A percentile compares a stretch with the other conserved stretches of the same genome.
Conservation (phyloP, 768 basidiomycete genomes). For the Kwoniella dejecticola region DNA sequence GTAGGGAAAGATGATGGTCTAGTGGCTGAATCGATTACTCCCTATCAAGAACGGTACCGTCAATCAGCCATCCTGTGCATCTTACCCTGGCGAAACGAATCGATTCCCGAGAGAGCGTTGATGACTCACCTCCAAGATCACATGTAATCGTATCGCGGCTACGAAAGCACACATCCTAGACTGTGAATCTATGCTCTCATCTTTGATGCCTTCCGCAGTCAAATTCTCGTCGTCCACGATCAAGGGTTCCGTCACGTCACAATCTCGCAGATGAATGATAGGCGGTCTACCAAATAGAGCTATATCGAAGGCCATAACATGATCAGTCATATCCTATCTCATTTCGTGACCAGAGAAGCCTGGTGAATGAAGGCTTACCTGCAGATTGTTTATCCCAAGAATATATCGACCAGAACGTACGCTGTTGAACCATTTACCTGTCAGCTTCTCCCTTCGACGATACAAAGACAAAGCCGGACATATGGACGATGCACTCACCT, state of each 20-base stretch:
- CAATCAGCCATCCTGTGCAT: no score
- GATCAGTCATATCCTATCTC: neutral
- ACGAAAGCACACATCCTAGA: conserved; percentile 82
- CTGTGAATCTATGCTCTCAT: conserved; percentile 71
- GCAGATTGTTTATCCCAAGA: conserved; percentile 93
- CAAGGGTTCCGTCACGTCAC: conserved; percentile 84
- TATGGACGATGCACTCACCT: conserved; percentile 55
- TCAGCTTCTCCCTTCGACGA: no score
- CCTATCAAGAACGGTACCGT: no score
- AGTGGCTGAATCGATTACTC: conserved; percentile 70
- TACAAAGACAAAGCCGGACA: neutral
- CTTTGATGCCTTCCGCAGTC: conserved; percentile 65
- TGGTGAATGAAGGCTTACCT: conserved; percentile 60
- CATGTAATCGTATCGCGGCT: conserved; percentile 72
- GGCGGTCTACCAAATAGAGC: conserved; percentile 77
- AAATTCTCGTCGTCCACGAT: conserved; percentile 88
- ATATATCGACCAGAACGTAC: conserved; percentile 96
- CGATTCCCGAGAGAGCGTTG: neutral
- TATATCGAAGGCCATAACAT: neutral
- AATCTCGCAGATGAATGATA: conserved; percentile 81
- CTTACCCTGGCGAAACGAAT: no score
- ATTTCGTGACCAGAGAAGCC: no score
- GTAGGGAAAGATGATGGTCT: conserved; percentile 69
- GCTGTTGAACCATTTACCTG: conserved; percentile 47
- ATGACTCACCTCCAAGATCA: conserved; percentile 69